These are phyloP conservation scores for Corylus americana DNA, from an alignment of 306 rosid species.

Conservation along the genomic window DNA sequence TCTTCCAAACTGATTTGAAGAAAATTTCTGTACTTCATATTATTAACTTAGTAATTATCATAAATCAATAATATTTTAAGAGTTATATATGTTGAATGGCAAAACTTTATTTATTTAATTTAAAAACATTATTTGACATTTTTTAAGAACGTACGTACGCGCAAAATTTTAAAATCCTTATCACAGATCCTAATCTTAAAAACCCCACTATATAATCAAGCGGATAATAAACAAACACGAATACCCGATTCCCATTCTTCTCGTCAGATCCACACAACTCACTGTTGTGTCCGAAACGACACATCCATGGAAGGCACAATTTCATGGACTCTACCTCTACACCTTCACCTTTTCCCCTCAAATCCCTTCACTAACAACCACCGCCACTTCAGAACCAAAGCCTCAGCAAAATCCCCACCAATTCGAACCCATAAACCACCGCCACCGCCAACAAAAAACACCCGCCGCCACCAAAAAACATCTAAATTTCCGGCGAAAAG, in stretches of 20 bases:
- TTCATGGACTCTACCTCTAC: slow-evolving; percentile 32
- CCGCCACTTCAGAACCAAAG: slow-evolving; percentile 26
- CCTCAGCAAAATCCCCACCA: slow-evolving; percentile 21
- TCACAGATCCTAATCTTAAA: no score
- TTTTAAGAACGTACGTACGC: no score
- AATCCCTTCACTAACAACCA: slow-evolving; percentile 29
- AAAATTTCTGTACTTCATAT: no score
- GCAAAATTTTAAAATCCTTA: no score
- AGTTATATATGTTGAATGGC: no score
- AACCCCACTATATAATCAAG: background rate
- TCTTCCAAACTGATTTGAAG: no score
- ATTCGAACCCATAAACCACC: slow-evolving; percentile 9
- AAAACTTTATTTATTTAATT: no score
- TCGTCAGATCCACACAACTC: background rate
- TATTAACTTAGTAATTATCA: no score
- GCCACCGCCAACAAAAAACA: background rate
- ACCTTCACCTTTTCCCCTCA: slow-evolving; percentile 39
- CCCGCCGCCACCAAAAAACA: background rate
- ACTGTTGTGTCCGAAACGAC: background rate
- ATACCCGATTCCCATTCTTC: background rate
- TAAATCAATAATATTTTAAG: no score
- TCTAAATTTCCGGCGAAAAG: slow-evolving; percentile 13
- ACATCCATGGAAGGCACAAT: slow-evolving; percentile 42
- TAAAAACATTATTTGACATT: no score
- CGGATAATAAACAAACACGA: background rate